phyloP scores from a whole-genome alignment of 2,329 filamentous ascomycete species.

The Colletotrichum liaoningense region DNA sequence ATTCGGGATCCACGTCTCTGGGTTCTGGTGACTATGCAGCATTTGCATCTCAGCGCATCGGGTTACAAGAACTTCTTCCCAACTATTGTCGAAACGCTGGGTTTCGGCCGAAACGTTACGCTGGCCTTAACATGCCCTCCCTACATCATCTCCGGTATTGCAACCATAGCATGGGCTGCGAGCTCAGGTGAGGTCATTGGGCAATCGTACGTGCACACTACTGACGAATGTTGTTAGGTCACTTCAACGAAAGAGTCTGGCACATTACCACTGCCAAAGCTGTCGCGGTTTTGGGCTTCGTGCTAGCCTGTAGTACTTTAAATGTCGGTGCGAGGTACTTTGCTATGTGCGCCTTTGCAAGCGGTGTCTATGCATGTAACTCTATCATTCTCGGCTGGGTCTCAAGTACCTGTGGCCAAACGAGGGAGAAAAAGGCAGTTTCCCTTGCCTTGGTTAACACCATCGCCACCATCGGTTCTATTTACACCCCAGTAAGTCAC shows the following conservation, averaged over 20 bases:
- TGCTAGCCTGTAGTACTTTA: constrained; percentile 39
- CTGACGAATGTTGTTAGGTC: background rate
- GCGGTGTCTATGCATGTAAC: constrained; percentile 52
- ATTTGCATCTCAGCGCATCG: background rate
- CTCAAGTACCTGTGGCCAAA: constrained; percentile 44
- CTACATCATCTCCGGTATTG: background rate
- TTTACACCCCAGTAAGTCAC: background rate
- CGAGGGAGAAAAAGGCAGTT: background rate
- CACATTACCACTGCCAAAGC: background rate
- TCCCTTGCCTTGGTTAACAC: background rate
- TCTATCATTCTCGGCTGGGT: constrained; percentile 56
- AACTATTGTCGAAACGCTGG: background rate
- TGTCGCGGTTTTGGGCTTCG: background rate
- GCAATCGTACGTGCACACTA: background rate
- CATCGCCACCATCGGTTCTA: background rate
- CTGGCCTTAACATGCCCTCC: background rate
- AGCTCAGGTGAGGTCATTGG: background rate
- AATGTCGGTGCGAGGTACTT: constrained; percentile 47
- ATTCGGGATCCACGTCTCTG: background rate
- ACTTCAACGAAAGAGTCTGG: background rate
- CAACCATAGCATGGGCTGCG: background rate
- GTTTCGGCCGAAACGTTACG: background rate
- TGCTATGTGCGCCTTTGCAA: constrained; percentile 48
- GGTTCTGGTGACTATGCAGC: background rate
- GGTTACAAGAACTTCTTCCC: background rate